Evolutionary conservation across 2,329 filamentous ascomycete species (phyloP).

Genomic region (Pseudodiploospora longispora): DNA sequence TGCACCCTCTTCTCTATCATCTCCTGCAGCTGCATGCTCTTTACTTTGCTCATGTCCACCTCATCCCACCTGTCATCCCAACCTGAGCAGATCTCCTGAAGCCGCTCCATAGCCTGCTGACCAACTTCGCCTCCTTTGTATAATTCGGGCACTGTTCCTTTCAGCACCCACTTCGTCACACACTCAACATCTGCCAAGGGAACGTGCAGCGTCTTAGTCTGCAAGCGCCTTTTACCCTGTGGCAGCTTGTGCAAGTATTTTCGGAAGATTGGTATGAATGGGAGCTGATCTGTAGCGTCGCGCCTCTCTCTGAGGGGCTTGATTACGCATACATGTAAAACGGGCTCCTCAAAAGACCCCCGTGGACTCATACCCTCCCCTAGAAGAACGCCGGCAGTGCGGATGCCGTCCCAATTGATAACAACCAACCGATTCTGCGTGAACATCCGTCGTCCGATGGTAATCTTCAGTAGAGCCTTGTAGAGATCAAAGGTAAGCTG

Average conservation of each 20-base stretch:
- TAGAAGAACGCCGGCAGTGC: slow-evolving; percentile 73
- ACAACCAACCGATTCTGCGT: slow-evolving; percentile 68
- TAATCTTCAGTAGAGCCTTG: slow-evolving; percentile 66
- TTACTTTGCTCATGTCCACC: slow-evolving; percentile 71
- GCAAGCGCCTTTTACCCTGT: slow-evolving; percentile 57
- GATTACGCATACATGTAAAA: slow-evolving; percentile 72
- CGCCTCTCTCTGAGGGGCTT: slow-evolving; percentile 58
- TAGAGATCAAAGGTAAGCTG: slow-evolving; percentile 76
- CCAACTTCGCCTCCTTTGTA: slow-evolving; percentile 44
- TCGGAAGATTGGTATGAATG: slow-evolving; percentile 68
- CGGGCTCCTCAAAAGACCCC: slow-evolving; percentile 48
- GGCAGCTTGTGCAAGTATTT: slow-evolving; percentile 60
- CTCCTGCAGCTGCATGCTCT: slow-evolving; percentile 74
- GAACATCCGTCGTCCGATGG: slow-evolving; percentile 75
- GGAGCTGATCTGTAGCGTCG: slow-evolving; percentile 76
- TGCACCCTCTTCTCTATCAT: slow-evolving; percentile 63
- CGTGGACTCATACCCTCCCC: slow-evolving; percentile 65
- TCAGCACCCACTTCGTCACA: slow-evolving; percentile 61
- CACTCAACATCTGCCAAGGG: slow-evolving; percentile 75
- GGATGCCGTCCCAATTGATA: slow-evolving; percentile 75
- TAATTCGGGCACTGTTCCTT: slow-evolving; percentile 51
- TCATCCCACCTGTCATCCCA: slow-evolving; percentile 83
- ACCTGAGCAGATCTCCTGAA: slow-evolving; percentile 59
- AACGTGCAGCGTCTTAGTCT: slow-evolving; percentile 59
- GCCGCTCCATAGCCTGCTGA: slow-evolving; percentile 54